phyloP scores from a whole-genome alignment of 768 basidiomycete genomes.

The Phaeolepiota aurea region DNA sequence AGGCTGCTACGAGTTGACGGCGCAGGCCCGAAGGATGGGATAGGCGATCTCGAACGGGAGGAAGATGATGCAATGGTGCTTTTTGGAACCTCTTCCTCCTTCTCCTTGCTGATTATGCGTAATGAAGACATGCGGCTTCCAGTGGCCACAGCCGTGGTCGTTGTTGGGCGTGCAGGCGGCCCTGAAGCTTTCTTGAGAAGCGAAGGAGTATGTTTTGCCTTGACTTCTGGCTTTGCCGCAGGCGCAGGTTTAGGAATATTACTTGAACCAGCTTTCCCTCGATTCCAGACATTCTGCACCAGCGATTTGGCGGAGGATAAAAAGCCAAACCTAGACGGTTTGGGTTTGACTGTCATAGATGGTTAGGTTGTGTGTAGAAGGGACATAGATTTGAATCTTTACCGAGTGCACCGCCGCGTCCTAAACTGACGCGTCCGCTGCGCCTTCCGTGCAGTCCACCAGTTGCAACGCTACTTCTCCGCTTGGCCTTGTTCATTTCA shows the following conservation, averaged over 20 bases:
- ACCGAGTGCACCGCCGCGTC: slow-evolving; percentile 31
- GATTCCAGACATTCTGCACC: slow-evolving; percentile 68
- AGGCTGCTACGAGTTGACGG: slow-evolving; percentile 9
- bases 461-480: slow-evolving; percentile 59
- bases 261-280: slow-evolving; percentile 29
- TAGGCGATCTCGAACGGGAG: slow-evolving; percentile 18
- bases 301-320: slow-evolving; percentile 63
- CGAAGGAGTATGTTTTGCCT: slow-evolving; percentile 9
- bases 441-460: slow-evolving; percentile 16
- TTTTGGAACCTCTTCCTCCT: slow-evolving; percentile 3
- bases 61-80: slow-evolving; percentile 11
- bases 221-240: slow-evolving; percentile 2
- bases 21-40: slow-evolving; percentile 14
- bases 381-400: slow-evolving; percentile 12
- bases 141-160: slow-evolving; percentile 8
- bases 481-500: slow-evolving; percentile 56
- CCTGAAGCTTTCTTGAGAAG: slow-evolving; percentile 3
- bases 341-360: slow-evolving; percentile 24
- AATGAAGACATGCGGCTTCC: slow-evolving; percentile 11
- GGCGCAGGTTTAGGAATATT: slow-evolving; percentile 16
- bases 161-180: slow-evolving; percentile 13
- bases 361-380: not conserved
- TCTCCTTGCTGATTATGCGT: slow-evolving; percentile 9
- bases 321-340: slow-evolving; percentile 61
- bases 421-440: slow-evolving; percentile 29